phyloP scores from a whole-genome alignment of 257 asterid species.

The Craterostigma plantagineum region DNA sequence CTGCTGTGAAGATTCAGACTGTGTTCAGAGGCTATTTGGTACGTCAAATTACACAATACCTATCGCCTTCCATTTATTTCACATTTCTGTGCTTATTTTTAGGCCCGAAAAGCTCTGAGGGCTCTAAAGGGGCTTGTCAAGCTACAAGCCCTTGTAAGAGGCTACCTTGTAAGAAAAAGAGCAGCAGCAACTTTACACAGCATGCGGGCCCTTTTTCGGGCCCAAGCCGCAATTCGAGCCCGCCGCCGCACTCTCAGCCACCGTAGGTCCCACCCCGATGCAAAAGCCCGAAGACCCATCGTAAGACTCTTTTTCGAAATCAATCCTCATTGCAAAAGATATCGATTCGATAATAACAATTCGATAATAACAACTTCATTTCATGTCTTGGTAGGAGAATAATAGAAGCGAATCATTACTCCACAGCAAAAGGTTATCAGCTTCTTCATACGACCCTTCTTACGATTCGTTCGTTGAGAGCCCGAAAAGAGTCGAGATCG shows the following conservation, averaged over 20 bases:
- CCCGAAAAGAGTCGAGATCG: slow-evolving; percentile 84
- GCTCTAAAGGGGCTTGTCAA: slow-evolving; percentile 89
- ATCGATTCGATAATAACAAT: too few species aligned
- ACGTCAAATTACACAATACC: slow-evolving; percentile 8
- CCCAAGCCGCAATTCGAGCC: slow-evolving; percentile 55
- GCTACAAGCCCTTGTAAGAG: slow-evolving; percentile 77
- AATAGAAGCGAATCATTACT: slow-evolving; percentile 6
- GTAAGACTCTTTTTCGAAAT: slow-evolving; percentile 26
- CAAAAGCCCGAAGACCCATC: slow-evolving; percentile 38
- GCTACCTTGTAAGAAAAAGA: slow-evolving; percentile 77
- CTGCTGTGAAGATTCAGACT: slow-evolving; percentile 64
- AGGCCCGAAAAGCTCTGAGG: slow-evolving; percentile 90
- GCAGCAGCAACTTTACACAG: slow-evolving; percentile 81
- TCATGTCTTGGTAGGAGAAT: too few species aligned
- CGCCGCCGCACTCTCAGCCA: slow-evolving; percentile 19
- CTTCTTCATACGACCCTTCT: slow-evolving; percentile 33
- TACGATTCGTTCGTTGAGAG: slow-evolving; percentile 32
- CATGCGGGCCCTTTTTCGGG: slow-evolving; percentile 92
- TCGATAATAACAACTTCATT: too few species aligned
- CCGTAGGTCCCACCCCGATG: slow-evolving; percentile 26
- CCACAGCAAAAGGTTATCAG: slow-evolving; percentile 54
- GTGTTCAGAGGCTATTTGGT: slow-evolving; percentile 81
- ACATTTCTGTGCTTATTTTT: too few species aligned
- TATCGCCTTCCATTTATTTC: too few species aligned
- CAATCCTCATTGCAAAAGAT: too few species aligned